phyloP scores from a whole-genome alignment of 805 yeast genomes.

The Teunomyces pallodes region DNA sequence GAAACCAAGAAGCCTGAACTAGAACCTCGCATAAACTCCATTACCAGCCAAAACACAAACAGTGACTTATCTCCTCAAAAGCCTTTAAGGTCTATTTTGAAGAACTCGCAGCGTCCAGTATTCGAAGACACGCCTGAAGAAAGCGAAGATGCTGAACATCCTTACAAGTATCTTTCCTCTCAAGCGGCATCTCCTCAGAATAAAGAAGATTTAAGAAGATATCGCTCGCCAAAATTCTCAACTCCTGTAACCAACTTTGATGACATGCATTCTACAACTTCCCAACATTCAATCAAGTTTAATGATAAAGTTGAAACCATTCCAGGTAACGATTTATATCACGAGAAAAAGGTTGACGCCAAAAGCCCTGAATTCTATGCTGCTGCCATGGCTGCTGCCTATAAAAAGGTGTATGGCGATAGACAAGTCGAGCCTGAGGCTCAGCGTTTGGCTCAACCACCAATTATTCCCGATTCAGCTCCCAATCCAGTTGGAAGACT shows the following conservation, averaged over 20 bases:
- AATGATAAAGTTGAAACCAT: slow-evolving; percentile 38
- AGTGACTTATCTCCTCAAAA: slow-evolving; percentile 16
- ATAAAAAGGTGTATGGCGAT: slow-evolving; percentile 22
- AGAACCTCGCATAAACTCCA: neutral
- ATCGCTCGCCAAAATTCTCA: slow-evolving; percentile 4
- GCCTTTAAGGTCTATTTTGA: slow-evolving; percentile 37
- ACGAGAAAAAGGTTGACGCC: slow-evolving; percentile 1
- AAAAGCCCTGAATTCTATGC: slow-evolving; percentile 15
- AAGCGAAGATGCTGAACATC: slow-evolving; percentile 2
- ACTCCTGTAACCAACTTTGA: slow-evolving; percentile 9
- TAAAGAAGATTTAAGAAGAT: neutral
- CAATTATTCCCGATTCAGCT: neutral
- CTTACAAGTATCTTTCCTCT: slow-evolving; percentile 4
- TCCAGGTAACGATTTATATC: slow-evolving; percentile 16
- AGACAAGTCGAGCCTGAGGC: neutral
- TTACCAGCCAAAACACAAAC: neutral
- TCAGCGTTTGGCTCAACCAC: neutral
- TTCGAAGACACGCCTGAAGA: slow-evolving; percentile 7
- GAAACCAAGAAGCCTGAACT: neutral
- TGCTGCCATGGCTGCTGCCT: slow-evolving; percentile 24
- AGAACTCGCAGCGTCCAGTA: slow-evolving; percentile 14
- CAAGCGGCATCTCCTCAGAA: slow-evolving; percentile 1
- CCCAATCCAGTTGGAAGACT: neutral
- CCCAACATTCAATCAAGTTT: slow-evolving; percentile 32
- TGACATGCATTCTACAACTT: slow-evolving; percentile 10